Conservation (phyloP, 2,329 filamentous ascomycete genomes). For the Nakataea oryzae region DNA sequence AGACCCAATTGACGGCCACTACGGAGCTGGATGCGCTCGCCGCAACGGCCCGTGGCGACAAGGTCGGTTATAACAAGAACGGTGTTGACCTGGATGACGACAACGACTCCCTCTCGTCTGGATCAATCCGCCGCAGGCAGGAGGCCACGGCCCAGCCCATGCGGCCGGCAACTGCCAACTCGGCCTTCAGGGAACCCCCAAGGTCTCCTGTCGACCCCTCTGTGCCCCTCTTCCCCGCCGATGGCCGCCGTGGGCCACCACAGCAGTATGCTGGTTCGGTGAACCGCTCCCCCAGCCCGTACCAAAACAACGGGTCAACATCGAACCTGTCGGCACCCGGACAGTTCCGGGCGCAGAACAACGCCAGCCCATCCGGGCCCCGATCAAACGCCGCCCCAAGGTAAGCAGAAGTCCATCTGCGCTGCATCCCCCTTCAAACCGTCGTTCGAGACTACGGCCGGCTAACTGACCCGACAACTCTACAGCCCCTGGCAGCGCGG, state of each 20-base stretch:
- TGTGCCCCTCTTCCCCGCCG: conserved; percentile 38
- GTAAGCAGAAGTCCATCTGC: too few relatives aligned
- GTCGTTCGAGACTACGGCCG: too few relatives aligned
- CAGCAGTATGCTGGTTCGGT: conserved; percentile 11
- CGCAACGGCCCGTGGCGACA: conserved; percentile 70
- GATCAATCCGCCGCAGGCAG: conserved; percentile 36
- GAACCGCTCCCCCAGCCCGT: conserved; percentile 16
- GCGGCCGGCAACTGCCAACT: conserved; percentile 9
- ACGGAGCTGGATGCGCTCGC: conserved; percentile 77
- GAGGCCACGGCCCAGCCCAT: conserved; percentile 13
- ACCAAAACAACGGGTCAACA: conserved; percentile 8
- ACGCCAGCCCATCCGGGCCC: conserved; percentile 20
- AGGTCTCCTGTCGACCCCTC: conserved; percentile 38
- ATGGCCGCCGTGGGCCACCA: conserved; percentile 18
- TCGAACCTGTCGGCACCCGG: conserved; percentile 12
- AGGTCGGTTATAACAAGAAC: conserved; percentile 45
- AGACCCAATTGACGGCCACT: conserved; percentile 56
- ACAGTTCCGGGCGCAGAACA: conserved; percentile 25
- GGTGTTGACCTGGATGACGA: conserved; percentile 63
- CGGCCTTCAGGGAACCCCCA: conserved; percentile 19
- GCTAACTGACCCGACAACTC: background rate
- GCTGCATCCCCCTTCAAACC: too few relatives aligned
- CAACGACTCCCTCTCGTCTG: conserved; percentile 54
- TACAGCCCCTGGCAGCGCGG: conserved; percentile 45
- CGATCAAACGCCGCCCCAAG: conserved; percentile 34